Conservation (phyloP, 306 rosid species). For the Rosa persica region DNA sequence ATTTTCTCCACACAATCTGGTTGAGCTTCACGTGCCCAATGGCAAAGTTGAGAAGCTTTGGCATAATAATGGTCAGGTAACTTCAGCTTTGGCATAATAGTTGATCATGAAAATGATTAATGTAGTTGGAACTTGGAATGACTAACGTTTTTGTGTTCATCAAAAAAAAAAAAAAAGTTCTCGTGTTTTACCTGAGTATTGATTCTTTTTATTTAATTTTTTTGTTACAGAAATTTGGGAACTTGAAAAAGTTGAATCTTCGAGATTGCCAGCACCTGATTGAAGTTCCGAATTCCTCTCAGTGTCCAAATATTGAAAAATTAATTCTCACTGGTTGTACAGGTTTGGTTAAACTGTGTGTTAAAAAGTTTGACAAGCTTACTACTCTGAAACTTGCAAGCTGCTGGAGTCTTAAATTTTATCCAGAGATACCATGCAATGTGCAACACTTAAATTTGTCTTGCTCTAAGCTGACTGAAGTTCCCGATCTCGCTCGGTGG, state of each 20-base stretch:
- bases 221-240: slow-evolving; percentile 4
- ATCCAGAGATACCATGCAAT: background rate
- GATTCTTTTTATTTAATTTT: background rate
- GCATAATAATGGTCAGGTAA: background rate
- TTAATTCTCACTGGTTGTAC: background rate
- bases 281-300: slow-evolving; percentile 10
- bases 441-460: background rate
- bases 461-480: background rate
- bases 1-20: slow-evolving; percentile 14
- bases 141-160: no score
- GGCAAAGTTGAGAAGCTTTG: background rate
- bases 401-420: background rate
- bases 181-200: background rate
- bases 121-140: background rate
- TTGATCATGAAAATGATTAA: no score
- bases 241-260: slow-evolving; percentile 9
- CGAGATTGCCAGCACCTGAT: background rate
- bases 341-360: background rate
- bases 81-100: background rate
- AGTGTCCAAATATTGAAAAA: background rate
- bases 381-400: background rate
- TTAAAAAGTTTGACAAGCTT: background rate
- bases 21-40: slow-evolving; percentile 3
- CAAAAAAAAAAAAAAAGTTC: no score
- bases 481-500: background rate